phyloP scores from a whole-genome alignment of 805 yeast genomes.

The Ogataea neopini region DNA sequence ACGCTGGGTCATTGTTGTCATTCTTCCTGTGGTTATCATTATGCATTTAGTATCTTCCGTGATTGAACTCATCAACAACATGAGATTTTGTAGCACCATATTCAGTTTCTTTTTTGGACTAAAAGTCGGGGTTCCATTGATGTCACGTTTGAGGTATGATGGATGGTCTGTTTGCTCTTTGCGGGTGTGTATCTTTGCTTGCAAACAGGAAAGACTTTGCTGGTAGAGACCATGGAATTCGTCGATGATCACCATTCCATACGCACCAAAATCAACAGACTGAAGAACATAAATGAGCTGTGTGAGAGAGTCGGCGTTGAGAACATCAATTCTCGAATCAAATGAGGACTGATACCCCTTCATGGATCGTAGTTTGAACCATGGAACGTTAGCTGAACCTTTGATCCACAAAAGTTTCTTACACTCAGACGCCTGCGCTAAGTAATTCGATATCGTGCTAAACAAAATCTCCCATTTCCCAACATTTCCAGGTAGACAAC shows the following conservation, averaged over 20 bases:
- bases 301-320: constrained; percentile 20
- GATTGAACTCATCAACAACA: constrained; percentile 20
- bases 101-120: constrained; percentile 26
- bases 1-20: constrained; percentile 30
- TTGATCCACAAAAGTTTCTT: constrained; percentile 19
- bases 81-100: constrained; percentile 23
- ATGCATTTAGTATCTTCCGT: constrained; percentile 14
- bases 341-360: constrained; percentile 1
- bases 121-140: constrained; percentile 20
- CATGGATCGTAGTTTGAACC: constrained; percentile 25
- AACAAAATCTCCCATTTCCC: constrained; percentile 33
- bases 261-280: constrained; percentile 17
- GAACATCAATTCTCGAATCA: constrained; percentile 16
- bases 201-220: constrained; percentile 12
- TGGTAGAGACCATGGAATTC: constrained; percentile 31
- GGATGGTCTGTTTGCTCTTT: constrained; percentile 8
- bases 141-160: constrained; percentile 20
- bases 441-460: constrained; percentile 16
- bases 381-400: constrained; percentile 26
- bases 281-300: constrained; percentile 28
- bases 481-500: constrained; percentile 29
- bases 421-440: constrained; percentile 1
- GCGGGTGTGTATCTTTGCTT: constrained; percentile 4
- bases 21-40: constrained; percentile 31
- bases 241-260: constrained; percentile 29